A percentile compares a stretch with the other conserved stretches of the same genome.
These are phyloP conservation scores for Cladorrhinum sp. DNA, from an alignment of 2,329 filamentous ascomycete species.

Conservation along the genomic window DNA sequence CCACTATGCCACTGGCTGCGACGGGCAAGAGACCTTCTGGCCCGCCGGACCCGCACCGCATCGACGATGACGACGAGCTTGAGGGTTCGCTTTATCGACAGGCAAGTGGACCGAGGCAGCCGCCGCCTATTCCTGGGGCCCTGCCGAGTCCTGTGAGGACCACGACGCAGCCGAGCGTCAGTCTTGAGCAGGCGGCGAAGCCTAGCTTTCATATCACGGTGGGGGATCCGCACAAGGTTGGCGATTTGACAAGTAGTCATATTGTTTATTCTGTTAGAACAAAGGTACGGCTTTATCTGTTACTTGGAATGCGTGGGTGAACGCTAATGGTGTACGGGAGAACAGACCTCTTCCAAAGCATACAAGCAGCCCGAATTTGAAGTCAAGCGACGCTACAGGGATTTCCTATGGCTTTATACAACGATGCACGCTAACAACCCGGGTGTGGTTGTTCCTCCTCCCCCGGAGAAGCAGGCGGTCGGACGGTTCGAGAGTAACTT, in stretches of 20 bases:
- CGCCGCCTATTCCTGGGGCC: slow-evolving; percentile 61
- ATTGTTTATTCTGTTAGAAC: slow-evolving; percentile 97
- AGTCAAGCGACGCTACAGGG: slow-evolving; percentile 88
- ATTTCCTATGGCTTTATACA: slow-evolving; percentile 97
- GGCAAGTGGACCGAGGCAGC: slow-evolving; percentile 57
- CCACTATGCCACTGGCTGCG: slow-evolving; percentile 47
- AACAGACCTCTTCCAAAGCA: slow-evolving; percentile 87
- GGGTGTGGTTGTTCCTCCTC: slow-evolving; percentile 89
- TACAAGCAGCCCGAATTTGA: slow-evolving; percentile 91
- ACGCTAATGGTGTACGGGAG: neutral
- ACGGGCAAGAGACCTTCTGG: slow-evolving; percentile 41
- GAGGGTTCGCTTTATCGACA: slow-evolving; percentile 43
- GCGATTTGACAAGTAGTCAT: slow-evolving; percentile 92
- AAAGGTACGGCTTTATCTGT: slow-evolving; percentile 57
- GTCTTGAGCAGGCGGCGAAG: slow-evolving; percentile 88
- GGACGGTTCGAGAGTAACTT: slow-evolving; percentile 96
- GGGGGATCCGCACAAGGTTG: slow-evolving; percentile 96
- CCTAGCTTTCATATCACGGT: slow-evolving; percentile 88
- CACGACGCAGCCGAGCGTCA: slow-evolving; percentile 72
- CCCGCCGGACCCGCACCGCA: slow-evolving; percentile 58
- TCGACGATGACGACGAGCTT: slow-evolving; percentile 71
- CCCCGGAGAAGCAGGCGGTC: slow-evolving; percentile 96
- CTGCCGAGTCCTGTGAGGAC: slow-evolving; percentile 50
- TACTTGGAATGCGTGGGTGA: neutral
- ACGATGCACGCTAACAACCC: slow-evolving; percentile 92